phyloP scores from a whole-genome alignment of 495 filamentous ascomycete species.

The Viridothelium virens region DNA sequence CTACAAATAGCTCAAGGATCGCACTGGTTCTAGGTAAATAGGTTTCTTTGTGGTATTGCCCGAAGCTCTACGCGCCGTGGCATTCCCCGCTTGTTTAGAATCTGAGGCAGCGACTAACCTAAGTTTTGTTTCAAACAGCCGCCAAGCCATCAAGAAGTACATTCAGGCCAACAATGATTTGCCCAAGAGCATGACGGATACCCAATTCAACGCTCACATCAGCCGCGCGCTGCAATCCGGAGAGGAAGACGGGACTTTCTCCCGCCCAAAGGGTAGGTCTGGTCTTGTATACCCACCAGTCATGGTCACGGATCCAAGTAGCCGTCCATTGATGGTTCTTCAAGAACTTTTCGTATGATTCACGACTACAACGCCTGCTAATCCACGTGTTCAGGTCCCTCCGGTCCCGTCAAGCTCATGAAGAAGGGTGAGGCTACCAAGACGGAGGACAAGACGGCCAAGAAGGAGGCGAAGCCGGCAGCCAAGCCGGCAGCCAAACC shows the following conservation, averaged over 20 bases:
- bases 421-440: constrained; percentile 29
- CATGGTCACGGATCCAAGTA: too few relatives aligned
- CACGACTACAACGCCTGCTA: constrained; percentile 26
- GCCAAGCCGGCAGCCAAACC: constrained; percentile 3
- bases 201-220: constrained; percentile 82
- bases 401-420: constrained; percentile 87
- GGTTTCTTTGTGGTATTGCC: constrained; percentile 16
- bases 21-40: constrained; percentile 57
- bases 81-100: constrained; percentile 14
- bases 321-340: constrained; percentile 11
- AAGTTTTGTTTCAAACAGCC: constrained; percentile 46
- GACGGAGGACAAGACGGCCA: constrained; percentile 46
- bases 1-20: constrained; percentile 52
- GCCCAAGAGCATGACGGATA: constrained; percentile 49
- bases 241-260: constrained; percentile 82
- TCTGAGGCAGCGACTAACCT: constrained; percentile 18
- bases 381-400: constrained; percentile 57
- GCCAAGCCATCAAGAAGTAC: constrained; percentile 96
- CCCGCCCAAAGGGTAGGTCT: constrained; percentile 86
- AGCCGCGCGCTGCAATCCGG: constrained; percentile 85
- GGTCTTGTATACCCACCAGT: not conserved
- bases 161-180: constrained; percentile 92
- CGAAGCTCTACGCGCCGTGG: constrained; percentile 24
- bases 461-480: constrained; percentile 35
- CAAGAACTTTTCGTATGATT: not conserved